Evolutionary conservation across 805 yeast species (phyloP), one percentile per base, ranked within the genome.

Genomic region (Yarrowia divulgata): DNA sequence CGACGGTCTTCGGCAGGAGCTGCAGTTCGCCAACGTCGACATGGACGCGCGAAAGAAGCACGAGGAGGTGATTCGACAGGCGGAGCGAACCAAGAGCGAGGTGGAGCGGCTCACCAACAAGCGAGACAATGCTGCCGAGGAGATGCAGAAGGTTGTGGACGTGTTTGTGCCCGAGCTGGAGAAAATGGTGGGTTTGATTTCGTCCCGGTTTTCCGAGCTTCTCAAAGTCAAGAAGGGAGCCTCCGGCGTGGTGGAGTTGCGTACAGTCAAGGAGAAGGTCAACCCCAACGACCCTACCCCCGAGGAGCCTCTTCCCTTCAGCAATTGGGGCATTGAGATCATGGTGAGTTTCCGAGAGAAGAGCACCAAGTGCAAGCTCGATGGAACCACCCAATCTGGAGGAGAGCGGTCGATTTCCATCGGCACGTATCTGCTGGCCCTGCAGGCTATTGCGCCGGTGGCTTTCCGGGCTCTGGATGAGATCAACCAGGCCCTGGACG

Each of bases 401-500:
- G 99, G 99, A 64, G 99, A 95, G 78, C 86, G 97, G 75, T 97
- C 98, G 0, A 97, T 95, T 0, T 89, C 98, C 0, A 95, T 98
- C 0, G 94, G 94, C 1, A 85, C 93, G 67, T 95, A 90, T 76
- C 85, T 95, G 75, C 90, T 95, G 83, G 88, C 98, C 1, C 81
- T 95, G 71, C 99, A 95, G 79, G 94, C 93, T 12, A 83, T 90
- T 69, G 88, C 98, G 0, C 84, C 85, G 37, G 91, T 97, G 0
- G 98, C 99, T 10, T 92, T 95, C 75, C 83, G 98, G 75, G 93
- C 94, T 2, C 97, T 95, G 8, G 99, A 95, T 79, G 99, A 95
- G 81, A 96, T 95, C 71, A 95, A 95, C 77, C 99, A 95, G 80
- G 99, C 99, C 73, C 93, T 95, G 98, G 99, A 95, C 79, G 90